Base-by-base conservation (phyloP, 768 basidiomycete genomes). In the Boletus vermiculosoides region DNA sequence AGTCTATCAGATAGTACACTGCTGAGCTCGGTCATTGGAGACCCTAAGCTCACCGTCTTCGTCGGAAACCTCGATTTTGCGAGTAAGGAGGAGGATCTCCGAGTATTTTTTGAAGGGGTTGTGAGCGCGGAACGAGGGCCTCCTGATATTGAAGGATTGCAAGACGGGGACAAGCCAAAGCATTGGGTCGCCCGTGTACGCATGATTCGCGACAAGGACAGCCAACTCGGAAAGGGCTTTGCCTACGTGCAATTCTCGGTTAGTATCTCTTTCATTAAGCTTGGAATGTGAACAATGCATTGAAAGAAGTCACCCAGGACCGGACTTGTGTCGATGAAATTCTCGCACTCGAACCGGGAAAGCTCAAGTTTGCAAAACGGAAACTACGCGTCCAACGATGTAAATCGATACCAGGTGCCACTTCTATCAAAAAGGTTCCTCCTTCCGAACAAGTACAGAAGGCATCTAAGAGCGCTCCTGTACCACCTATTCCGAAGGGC, bases 21-120 rank as follows among this genome's bases (percentile, higher is more conserved):
- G 4, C 65, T 59, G 5, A 64, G 71, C 11, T 68, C 64, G 5
- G 62, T 60, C 13, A 58, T 71, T 5, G 77, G 74, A 16, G 89
- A 98, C 67, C 91, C 93, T 13, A 92, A 90, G 66, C 75, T 83
- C 58, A 91, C 88, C 15, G 68, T 98, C 25, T 98, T 98, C 65
- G 87, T 99, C 2, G 96, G 96, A 6, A 94, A 90, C 64, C 77
- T 99, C 56, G 94, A 97, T 67, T 97, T 97, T 70, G 89, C 86
- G 37, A 85, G 89, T 65, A 89, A 87, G 67, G 97, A 98, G 66
- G 91, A 96, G 68, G 92, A 94, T 66, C 67, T 99, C 42, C 75
- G 97, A 28, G 80, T 77, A 5, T 97, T 92, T 72, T 95, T 97
- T 54, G 95, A 98, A 72, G 81, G 79, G 5, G 68, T 93, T 33